These are phyloP conservation scores for Prunus fruticosa DNA, from an alignment of 306 rosid genomes.

Conservation along the genomic window DNA sequence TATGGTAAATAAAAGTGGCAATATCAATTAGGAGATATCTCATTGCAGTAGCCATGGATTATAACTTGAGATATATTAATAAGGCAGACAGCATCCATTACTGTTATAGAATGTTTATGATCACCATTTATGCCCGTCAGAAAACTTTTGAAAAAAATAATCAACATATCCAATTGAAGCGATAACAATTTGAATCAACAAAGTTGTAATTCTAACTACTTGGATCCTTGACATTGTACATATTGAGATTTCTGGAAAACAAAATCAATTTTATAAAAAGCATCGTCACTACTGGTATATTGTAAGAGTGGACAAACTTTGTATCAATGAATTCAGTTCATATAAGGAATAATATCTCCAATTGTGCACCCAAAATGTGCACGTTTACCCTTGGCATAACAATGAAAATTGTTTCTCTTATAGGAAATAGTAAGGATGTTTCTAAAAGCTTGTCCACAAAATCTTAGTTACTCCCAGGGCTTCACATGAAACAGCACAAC, in stretches of 20 bases:
- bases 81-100: background rate
- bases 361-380: background rate
- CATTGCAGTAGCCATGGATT: constrained; percentile 1
- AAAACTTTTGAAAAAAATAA: background rate
- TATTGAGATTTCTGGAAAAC: background rate
- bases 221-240: background rate
- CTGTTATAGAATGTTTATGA: background rate
- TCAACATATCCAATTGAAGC: background rate
- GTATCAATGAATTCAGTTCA: background rate
- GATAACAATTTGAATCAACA: background rate
- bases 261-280: background rate
- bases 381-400: too few species aligned
- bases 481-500: too few species aligned
- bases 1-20: constrained; percentile 33
- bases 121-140: background rate
- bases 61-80: background rate
- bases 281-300: background rate
- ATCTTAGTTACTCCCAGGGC: too few species aligned
- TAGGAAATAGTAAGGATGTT: background rate
- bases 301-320: background rate
- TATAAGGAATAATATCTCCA: background rate
- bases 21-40: constrained; percentile 25
- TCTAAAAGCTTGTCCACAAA: background rate
- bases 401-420: background rate
- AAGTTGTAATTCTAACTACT: background rate